phyloP scores from a whole-genome alignment of 305 asterid species.

The Striga hermonthica region DNA sequence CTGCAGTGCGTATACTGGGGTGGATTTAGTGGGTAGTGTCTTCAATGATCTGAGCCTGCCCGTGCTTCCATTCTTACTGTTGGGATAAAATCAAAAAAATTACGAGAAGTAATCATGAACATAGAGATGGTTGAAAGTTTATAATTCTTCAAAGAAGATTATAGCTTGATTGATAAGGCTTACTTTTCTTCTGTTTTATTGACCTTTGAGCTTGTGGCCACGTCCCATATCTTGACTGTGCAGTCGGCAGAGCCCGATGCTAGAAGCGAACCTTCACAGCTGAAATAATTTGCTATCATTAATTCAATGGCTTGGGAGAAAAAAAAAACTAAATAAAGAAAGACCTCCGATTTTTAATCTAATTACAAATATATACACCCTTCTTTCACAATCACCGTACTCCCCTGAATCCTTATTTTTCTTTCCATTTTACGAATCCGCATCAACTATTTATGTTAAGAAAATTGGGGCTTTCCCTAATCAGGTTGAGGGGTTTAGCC shows the following conservation, averaged over 20 bases:
- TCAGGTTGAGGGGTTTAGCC: no score
- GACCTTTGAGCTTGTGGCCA: conserved; percentile 63
- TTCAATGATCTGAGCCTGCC: conserved; percentile 76
- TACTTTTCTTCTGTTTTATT: conserved; percentile 75
- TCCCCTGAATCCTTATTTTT: background rate
- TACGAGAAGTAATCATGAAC: background rate
- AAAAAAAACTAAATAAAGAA: background rate
- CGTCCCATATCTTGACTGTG: conserved; percentile 97
- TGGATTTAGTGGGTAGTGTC: conserved; percentile 82
- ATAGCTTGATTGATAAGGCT: conserved; percentile 26
- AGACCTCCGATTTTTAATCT: background rate
- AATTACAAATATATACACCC: background rate
- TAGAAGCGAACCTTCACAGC: conserved; percentile 93
- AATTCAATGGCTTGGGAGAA: background rate
- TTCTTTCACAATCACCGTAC: background rate
- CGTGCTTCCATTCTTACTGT: conserved; percentile 60
- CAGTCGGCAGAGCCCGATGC: conserved; percentile 99
- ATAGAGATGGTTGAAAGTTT: background rate
- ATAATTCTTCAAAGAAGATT: background rate
- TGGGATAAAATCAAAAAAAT: background rate
- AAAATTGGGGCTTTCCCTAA: background rate
- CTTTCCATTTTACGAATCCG: background rate
- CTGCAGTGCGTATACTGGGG: conserved; percentile 83
- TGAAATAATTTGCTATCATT: conserved; percentile 35
- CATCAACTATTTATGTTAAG: background rate